Evolutionary conservation across 202 grass and related monocot genomes (phyloP).

Genomic region (Zizania palustris): DNA sequence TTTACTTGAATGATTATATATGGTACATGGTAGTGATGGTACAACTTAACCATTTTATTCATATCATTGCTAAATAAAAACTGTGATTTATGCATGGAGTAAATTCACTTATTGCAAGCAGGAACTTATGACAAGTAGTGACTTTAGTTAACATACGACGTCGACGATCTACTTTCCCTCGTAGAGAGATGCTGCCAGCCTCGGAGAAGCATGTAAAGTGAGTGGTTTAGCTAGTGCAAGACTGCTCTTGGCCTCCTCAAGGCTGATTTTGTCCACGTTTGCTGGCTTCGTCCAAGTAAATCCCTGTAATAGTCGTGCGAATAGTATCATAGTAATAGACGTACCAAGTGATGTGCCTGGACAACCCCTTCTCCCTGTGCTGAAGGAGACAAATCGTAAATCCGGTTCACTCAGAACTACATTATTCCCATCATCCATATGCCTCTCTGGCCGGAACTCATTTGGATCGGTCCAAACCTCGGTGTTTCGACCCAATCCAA

Average conservation of each 20-base stretch:
- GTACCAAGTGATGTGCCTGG: constrained; percentile 20
- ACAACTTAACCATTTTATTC: too few species aligned
- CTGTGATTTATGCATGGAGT: too few species aligned
- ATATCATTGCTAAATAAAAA: too few species aligned
- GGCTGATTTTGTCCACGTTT: not conserved
- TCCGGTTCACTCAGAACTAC: constrained; percentile 33
- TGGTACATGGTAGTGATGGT: too few species aligned
- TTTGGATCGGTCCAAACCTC: constrained; percentile 29
- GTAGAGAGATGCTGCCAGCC: not conserved
- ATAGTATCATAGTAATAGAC: constrained; percentile 24
- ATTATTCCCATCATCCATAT: not conserved
- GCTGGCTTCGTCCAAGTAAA: constrained; percentile 35
- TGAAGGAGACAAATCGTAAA: constrained; percentile 41
- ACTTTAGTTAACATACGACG: not conserved
- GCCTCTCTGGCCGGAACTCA: constrained; percentile 32
- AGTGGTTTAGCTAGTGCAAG: not conserved
- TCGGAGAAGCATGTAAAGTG: not conserved
- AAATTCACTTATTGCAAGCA: too few species aligned
- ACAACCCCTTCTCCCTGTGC: constrained; percentile 28
- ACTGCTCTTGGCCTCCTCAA: not conserved
- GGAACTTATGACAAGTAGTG: too few species aligned
- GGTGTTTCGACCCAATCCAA: constrained; percentile 31
- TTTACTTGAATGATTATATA: too few species aligned
- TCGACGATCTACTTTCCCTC: not conserved
- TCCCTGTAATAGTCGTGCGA: constrained; percentile 46